A percentile compares a stretch with the other conserved stretches of the same genome.
phyloP scores from a whole-genome alignment of 495 filamentous ascomycete genomes.

The Tuber microsphaerosporum region DNA sequence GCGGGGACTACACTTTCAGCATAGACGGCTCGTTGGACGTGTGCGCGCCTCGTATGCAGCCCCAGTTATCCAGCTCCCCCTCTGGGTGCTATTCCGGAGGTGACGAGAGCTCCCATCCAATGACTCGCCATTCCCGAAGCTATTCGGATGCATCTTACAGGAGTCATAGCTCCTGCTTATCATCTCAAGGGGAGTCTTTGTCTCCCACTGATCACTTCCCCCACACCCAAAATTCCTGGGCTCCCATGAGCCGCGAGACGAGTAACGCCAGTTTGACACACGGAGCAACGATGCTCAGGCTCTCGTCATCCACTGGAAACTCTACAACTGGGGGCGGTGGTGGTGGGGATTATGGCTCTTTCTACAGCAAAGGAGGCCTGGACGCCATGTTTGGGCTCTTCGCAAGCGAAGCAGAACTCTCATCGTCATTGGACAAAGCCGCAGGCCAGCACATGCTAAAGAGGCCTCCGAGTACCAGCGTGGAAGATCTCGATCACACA shows the following conservation, averaged over 20 bases:
- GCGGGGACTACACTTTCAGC: slow-evolving; percentile 10
- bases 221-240: slow-evolving; percentile 9
- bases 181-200: slow-evolving; percentile 20
- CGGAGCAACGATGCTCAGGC: slow-evolving; percentile 20
- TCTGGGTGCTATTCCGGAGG: slow-evolving; percentile 18
- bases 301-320: slow-evolving; percentile 22
- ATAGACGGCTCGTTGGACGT: slow-evolving; percentile 10
- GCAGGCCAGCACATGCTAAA: slow-evolving; percentile 28
- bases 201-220: slow-evolving; percentile 19
- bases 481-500: slow-evolving; percentile 26
- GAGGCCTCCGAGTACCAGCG: slow-evolving; percentile 23
- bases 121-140: slow-evolving; percentile 25
- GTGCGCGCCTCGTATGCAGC: slow-evolving; percentile 23
- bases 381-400: slow-evolving; percentile 19
- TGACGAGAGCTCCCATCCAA: slow-evolving; percentile 20
- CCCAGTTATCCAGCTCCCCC: slow-evolving; percentile 22
- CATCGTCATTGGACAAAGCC: slow-evolving; percentile 17
- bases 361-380: slow-evolving; percentile 9
- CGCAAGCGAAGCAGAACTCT: slow-evolving; percentile 11
- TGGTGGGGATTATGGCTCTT: slow-evolving; percentile 5
- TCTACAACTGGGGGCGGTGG: slow-evolving; percentile 15
- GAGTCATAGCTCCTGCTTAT: slow-evolving; percentile 17
- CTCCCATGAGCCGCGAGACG: slow-evolving; percentile 28
- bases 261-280: slow-evolving; percentile 17
- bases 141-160: slow-evolving; percentile 22